phyloP scores from a whole-genome alignment of 345 rosid species.

The Acer yangbiense region DNA sequence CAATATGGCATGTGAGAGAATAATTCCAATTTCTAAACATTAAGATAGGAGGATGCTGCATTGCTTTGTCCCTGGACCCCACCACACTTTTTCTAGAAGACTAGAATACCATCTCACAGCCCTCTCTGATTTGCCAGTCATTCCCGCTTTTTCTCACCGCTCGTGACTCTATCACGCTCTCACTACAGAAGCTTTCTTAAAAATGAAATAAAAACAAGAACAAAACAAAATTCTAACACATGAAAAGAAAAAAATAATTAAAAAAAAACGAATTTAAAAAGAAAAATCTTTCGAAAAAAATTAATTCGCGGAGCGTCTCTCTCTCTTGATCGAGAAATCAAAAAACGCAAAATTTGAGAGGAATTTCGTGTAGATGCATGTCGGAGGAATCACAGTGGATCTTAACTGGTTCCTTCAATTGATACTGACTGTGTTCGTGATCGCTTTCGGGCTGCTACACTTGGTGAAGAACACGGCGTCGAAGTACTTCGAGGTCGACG shows the following conservation, averaged over 20 bases:
- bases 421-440: constrained; percentile 49
- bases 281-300: not conserved
- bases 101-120: not conserved
- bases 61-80: not conserved
- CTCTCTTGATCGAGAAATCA: not conserved
- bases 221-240: not conserved
- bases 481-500: constrained; percentile 86
- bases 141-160: not conserved
- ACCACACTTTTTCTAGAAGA: not conserved
- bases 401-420: constrained; percentile 72
- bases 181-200: too few species aligned
- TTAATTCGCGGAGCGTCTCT: not conserved
- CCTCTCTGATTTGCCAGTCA: not conserved
- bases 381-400: constrained; percentile 69
- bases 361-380: constrained; percentile 67
- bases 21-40: not conserved
- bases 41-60: not conserved
- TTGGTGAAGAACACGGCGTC: constrained; percentile 75
- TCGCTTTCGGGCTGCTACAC: constrained; percentile 60
- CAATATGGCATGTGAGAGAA: not conserved
- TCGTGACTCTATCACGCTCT: not conserved
- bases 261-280: not conserved
- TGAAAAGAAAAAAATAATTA: not conserved
- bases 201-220: not conserved
- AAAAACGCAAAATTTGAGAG: not conserved